A percentile compares a stretch with the other conserved stretches of the same genome.
Conservation (phyloP, 495 filamentous ascomycete genomes). For the Tuber melanosporum region DNA sequence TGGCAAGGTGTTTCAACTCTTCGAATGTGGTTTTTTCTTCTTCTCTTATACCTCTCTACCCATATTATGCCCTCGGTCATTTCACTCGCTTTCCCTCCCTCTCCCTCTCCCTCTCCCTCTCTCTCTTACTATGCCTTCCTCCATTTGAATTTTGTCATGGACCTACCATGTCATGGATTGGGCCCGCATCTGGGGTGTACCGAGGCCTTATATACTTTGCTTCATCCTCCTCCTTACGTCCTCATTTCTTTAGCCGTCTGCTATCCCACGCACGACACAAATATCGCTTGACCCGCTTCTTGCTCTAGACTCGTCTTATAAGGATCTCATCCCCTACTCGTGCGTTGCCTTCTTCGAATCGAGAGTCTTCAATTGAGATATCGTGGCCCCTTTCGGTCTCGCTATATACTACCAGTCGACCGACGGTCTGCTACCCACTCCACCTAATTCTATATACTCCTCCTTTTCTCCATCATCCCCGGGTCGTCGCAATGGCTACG, state of each 20-base stretch:
- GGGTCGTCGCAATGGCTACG: constrained; percentile 26
- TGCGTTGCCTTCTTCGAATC: background rate
- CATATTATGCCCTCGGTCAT: too few species aligned
- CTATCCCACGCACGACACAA: background rate
- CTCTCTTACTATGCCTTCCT: background rate
- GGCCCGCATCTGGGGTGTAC: background rate
- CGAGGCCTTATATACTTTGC: background rate
- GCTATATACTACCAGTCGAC: background rate
- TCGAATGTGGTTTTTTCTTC: background rate
- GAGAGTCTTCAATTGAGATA: constrained; percentile 1
- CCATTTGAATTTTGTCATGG: background rate
- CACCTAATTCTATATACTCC: background rate
- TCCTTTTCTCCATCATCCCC: background rate
- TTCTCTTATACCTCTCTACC: background rate
- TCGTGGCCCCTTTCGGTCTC: background rate
- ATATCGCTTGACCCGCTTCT: background rate
- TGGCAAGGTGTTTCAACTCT: background rate
- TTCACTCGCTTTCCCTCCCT: too few species aligned
- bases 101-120: background rate
- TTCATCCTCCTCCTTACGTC: background rate
- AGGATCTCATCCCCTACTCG: background rate
- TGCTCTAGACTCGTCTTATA: background rate
- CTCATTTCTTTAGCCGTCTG: background rate
- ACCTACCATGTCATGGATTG: background rate
- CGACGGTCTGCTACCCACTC: background rate